Percentiles rank a stretch among this genome's conserved stretches.
phyloP scores from a whole-genome alignment of 768 basidiomycete genomes.

The Auricularia auricula-judae region DNA sequence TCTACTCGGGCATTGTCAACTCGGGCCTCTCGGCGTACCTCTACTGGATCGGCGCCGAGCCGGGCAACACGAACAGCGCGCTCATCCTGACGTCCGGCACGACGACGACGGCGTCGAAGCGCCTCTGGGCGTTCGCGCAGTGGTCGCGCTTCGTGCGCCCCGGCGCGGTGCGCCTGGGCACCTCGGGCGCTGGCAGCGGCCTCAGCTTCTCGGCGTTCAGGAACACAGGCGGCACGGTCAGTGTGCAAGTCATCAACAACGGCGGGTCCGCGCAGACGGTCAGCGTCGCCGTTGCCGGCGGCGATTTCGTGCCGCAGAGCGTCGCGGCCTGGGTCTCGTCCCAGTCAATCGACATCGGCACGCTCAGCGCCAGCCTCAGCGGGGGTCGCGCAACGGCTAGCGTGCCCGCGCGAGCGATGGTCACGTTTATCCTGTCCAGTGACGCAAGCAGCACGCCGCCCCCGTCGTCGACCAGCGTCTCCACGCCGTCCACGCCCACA shows the following conservation, averaged over 20 bases:
- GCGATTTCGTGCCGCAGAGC: neutral
- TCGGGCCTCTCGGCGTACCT: slow-evolving; percentile 5
- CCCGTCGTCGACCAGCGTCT: neutral
- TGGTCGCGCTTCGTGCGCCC: slow-evolving; percentile 7
- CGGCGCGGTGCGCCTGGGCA: slow-evolving; percentile 5
- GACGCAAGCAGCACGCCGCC: neutral
- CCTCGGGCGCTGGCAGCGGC: neutral
- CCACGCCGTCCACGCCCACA: neutral
- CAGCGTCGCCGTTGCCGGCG: neutral
- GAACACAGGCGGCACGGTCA: slow-evolving; percentile 5
- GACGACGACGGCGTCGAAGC: slow-evolving; percentile 1
- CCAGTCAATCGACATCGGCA: neutral
- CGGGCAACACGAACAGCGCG: neutral
- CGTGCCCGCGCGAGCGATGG: neutral
- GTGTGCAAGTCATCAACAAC: neutral
- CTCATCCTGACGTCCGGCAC: slow-evolving; percentile 2
- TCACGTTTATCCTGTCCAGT: neutral
- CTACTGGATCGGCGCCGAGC: slow-evolving; percentile 7
- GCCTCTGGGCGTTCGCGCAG: slow-evolving; percentile 8
- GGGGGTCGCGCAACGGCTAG: neutral
- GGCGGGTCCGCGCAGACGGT: neutral
- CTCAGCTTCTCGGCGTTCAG: slow-evolving; percentile 6
- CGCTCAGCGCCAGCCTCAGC: neutral
- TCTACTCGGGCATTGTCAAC: slow-evolving; percentile 3
- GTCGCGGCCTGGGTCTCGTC: neutral